Conservation (phyloP, 2,329 filamentous ascomycete species). For the Diaporthe ampelina region DNA sequence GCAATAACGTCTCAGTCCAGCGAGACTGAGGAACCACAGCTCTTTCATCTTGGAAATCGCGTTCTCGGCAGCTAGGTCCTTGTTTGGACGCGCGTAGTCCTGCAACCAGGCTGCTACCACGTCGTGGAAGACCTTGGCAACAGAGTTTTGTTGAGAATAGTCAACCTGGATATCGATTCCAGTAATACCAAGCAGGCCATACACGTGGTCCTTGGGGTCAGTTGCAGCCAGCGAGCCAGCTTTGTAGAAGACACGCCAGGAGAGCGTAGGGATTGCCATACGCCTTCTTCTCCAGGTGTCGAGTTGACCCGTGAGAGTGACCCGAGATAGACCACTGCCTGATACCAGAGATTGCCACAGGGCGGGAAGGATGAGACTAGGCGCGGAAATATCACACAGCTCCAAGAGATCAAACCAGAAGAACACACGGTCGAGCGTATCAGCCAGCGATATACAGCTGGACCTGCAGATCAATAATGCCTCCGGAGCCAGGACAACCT, state of each 20-base stretch:
- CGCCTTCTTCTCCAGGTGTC: neutral
- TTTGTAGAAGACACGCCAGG: neutral
- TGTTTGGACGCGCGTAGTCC: neutral
- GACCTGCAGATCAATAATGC: neutral
- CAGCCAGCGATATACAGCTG: neutral
- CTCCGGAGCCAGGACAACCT: conserved; percentile 2
- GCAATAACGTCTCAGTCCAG: neutral
- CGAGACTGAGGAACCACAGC: conserved; percentile 5
- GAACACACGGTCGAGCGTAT: neutral
- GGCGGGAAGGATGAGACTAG: neutral
- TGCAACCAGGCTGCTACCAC: conserved; percentile 9
- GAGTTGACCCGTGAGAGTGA: neutral
- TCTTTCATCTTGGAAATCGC: neutral
- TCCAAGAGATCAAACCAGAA: neutral
- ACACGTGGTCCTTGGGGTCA: conserved; percentile 11
- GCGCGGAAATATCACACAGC: neutral
- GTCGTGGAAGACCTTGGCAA: conserved; percentile 13
- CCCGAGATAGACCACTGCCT: neutral
- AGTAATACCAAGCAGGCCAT: conserved; percentile 1
- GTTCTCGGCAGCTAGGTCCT: neutral
- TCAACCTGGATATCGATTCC: neutral
- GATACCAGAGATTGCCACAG: neutral
- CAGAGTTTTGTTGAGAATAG: conserved; percentile 9
- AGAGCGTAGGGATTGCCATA: neutral
- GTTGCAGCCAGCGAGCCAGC: neutral